These are phyloP conservation scores for Calocybe indica DNA, from an alignment of 768 basidiomycete genomes.

Conservation along the genomic window DNA sequence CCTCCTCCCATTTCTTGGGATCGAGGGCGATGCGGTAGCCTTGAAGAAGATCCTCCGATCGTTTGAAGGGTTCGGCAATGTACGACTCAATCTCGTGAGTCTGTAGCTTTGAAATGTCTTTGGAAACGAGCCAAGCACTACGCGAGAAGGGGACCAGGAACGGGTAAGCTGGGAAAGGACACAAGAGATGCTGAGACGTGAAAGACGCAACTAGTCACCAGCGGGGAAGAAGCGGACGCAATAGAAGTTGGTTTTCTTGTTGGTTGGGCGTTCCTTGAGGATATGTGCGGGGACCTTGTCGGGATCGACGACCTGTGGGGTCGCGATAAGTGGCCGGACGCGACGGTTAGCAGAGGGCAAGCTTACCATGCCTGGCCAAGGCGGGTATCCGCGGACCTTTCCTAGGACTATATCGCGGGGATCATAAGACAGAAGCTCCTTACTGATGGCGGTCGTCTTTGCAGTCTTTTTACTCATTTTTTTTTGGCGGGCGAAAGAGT, in stretches of 20 bases:
- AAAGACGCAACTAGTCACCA: slow-evolving; percentile 79
- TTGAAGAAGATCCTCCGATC: slow-evolving; percentile 64
- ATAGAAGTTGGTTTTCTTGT: slow-evolving; percentile 68
- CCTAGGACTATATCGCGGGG: slow-evolving; percentile 84
- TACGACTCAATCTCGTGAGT: slow-evolving; percentile 79
- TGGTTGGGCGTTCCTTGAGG: slow-evolving; percentile 60
- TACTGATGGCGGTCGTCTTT: slow-evolving; percentile 24
- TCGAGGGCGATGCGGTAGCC: slow-evolving; percentile 72
- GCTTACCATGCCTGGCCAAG: slow-evolving; percentile 93
- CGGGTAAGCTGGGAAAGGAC: background rate
- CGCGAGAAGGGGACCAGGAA: slow-evolving; percentile 1
- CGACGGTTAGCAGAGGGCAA: slow-evolving; percentile 1
- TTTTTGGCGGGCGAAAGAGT: background rate
- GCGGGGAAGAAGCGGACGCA: slow-evolving; percentile 84
- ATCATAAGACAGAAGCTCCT: slow-evolving; percentile 48
- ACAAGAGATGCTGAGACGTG: slow-evolving; percentile 3
- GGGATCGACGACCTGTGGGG: slow-evolving; percentile 74
- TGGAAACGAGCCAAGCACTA: slow-evolving; percentile 81
- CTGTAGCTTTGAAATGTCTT: slow-evolving; percentile 78
- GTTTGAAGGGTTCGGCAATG: slow-evolving; percentile 73
- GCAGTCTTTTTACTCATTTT: slow-evolving; percentile 49
- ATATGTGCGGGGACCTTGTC: slow-evolving; percentile 57
- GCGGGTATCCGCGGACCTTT: slow-evolving; percentile 90
- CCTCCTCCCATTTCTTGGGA: slow-evolving; percentile 51
- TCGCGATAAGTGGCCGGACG: slow-evolving; percentile 1